phyloP scores from a whole-genome alignment of 1,139 yeast species.

The Kurtzmaniella quercitrusa region DNA sequence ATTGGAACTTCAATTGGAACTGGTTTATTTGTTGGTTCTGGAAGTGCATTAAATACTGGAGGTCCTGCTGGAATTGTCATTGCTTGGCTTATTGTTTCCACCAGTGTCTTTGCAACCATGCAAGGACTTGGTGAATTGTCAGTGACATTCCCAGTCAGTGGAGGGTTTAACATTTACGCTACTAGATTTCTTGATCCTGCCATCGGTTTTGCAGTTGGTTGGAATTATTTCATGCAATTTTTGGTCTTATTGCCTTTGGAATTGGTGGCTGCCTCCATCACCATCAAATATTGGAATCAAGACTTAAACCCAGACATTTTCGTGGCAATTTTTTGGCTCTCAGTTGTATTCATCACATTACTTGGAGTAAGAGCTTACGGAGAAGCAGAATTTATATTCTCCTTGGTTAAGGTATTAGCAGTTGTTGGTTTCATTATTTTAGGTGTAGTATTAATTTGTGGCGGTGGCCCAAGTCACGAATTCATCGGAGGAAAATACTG shows the following conservation, averaged over 20 bases:
- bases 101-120: slow-evolving; percentile 29
- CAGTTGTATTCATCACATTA: slow-evolving; percentile 32
- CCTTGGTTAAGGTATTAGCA: slow-evolving; percentile 34
- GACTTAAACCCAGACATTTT: slow-evolving; percentile 35
- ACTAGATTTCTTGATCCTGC: slow-evolving; percentile 38
- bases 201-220: slow-evolving; percentile 40
- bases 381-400: slow-evolving; percentile 40
- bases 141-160: slow-evolving; percentile 37
- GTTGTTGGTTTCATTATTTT: slow-evolving; percentile 39
- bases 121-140: slow-evolving; percentile 40
- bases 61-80: slow-evolving; percentile 67
- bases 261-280: slow-evolving; percentile 38
- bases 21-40: slow-evolving; percentile 33
- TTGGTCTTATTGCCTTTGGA: slow-evolving; percentile 31
- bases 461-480: slow-evolving; percentile 36
- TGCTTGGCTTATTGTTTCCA: slow-evolving; percentile 36
- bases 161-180: slow-evolving; percentile 37
- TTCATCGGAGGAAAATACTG: slow-evolving; percentile 37
- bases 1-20: slow-evolving; percentile 80
- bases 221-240: slow-evolving; percentile 42
- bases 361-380: slow-evolving; percentile 43
- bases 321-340: slow-evolving; percentile 34
- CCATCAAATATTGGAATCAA: slow-evolving; percentile 37
- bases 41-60: slow-evolving; percentile 41
- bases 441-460: slow-evolving; percentile 38